Conservation (phyloP, 148 eudicot species). For the Vaccinium macrocarpon region DNA sequence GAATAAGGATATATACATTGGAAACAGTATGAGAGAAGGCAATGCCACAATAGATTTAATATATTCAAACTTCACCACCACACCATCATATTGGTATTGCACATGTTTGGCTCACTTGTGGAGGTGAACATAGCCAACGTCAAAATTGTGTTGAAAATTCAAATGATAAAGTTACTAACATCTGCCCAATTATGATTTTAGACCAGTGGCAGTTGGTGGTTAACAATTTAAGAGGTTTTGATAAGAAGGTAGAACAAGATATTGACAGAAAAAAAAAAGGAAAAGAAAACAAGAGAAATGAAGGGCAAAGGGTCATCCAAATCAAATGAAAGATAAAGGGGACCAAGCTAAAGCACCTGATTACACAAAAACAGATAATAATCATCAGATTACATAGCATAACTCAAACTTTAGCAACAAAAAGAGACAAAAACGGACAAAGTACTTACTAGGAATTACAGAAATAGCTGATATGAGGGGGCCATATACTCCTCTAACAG, state of each 20-base stretch:
- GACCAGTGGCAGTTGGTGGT: not conserved
- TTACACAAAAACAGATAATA: not conserved
- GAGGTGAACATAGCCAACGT: not conserved
- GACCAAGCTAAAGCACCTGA: not conserved
- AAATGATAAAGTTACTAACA: not conserved
- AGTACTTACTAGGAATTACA: slow-evolving; percentile 50
- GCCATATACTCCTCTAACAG: slow-evolving; percentile 68
- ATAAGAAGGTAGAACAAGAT: not conserved
- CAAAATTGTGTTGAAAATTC: not conserved
- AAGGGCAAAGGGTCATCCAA: not conserved
- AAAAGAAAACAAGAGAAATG: not conserved
- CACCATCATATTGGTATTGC: not conserved
- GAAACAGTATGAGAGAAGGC: not conserved
- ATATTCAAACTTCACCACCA: not conserved
- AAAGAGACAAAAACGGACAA: not conserved
- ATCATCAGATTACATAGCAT: not conserved
- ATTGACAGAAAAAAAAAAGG: not conserved
- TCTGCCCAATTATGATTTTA: not conserved
- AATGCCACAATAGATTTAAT: not conserved
- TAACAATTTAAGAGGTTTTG: not conserved
- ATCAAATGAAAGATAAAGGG: not conserved
- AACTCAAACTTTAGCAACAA: not conserved
- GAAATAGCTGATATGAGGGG: slow-evolving; percentile 78
- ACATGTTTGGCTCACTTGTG: not conserved
- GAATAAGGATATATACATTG: not conserved